Evolutionary conservation across 2,329 filamentous ascomycete species (phyloP).

Genomic region (Aureobasidium subglaciale): DNA sequence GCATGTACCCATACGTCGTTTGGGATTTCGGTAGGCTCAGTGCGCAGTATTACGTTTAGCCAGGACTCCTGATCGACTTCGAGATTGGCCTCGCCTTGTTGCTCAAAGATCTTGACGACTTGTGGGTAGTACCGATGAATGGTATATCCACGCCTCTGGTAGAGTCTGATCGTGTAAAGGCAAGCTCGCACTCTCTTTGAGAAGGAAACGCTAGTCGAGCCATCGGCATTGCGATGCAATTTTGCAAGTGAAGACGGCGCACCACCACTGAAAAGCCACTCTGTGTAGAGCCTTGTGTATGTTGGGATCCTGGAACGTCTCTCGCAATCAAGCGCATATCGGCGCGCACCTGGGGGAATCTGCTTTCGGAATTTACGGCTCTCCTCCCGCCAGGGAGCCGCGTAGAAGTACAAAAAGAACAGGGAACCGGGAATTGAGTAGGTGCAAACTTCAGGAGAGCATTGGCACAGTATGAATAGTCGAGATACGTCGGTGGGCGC

Average conservation of each 20-base stretch:
- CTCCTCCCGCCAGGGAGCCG: background rate
- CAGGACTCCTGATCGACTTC: background rate
- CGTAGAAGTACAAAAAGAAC: background rate
- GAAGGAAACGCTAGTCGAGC: conserved; percentile 8
- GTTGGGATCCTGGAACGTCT: background rate
- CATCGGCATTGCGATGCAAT: background rate
- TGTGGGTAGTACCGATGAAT: background rate
- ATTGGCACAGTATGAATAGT: background rate
- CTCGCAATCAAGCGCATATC: background rate
- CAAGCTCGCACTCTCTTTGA: background rate
- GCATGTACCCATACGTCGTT: background rate
- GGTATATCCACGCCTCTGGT: background rate
- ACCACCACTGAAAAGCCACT: conserved; percentile 1
- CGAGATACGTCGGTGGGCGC: background rate
- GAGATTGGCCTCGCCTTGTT: background rate
- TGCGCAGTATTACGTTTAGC: background rate
- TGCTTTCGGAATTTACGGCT: background rate
- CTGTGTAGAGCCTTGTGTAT: conserved; percentile 7
- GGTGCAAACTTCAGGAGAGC: background rate
- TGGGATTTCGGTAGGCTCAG: background rate
- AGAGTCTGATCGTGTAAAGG: background rate
- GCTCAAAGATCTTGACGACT: background rate
- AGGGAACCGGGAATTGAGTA: background rate
- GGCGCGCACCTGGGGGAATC: background rate
- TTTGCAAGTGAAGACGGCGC: conserved; percentile 1